Base-by-base conservation (phyloP, 169 alveolate species). In the Cyclospora cayetanensis region DNA sequence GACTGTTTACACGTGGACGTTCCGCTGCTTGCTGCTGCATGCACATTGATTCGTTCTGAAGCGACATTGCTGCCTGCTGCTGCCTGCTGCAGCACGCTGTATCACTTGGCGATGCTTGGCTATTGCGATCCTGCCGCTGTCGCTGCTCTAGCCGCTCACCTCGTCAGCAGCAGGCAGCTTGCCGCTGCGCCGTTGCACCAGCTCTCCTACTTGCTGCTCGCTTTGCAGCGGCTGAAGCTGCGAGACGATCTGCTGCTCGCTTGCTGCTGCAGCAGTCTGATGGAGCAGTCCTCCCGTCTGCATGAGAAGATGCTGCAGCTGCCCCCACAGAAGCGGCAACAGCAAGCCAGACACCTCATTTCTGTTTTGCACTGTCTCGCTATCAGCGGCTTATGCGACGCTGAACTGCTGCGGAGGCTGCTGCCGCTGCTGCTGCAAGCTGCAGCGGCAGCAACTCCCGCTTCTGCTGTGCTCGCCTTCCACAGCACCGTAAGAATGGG, bases 391-490 rank as follows among this genome's bases (percentile, higher is more conserved):
- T 35, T 63, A 2, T 74, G 85, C 85, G 37, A 46, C 63, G n/a
- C 37, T 27, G 7, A 29, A 20, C 63, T 46, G 29, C 85, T 74
- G 60, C 85, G 22, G 15, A 9, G 18, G 85, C 85, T 74, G 85
- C 85, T 74, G 65, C 85, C 85, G 63, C 85, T 74, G 85, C 85
- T 74, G 85, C 85, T 41, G 85, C 85, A 74, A 74, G 85, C 85
- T 41, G 85, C 85, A 74, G 63, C 85, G 42, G 85, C 85, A 74
- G 15, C 60, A 46, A 63, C 85, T 41, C n/a, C 85, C 37, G 65
- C 85, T 41, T 74, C 85, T 74, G 85, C 85, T 39, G 85, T 74
- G 1, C 39, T 74, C 4, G 85, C 85, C 2, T 74, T 55, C 65
- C 60, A 74, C 52, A 27, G 65, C 25, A 43, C 37, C 18, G 85